These are phyloP conservation scores for Benincasa hispida DNA, from an alignment of 306 rosid species.

Conservation along the genomic window DNA sequence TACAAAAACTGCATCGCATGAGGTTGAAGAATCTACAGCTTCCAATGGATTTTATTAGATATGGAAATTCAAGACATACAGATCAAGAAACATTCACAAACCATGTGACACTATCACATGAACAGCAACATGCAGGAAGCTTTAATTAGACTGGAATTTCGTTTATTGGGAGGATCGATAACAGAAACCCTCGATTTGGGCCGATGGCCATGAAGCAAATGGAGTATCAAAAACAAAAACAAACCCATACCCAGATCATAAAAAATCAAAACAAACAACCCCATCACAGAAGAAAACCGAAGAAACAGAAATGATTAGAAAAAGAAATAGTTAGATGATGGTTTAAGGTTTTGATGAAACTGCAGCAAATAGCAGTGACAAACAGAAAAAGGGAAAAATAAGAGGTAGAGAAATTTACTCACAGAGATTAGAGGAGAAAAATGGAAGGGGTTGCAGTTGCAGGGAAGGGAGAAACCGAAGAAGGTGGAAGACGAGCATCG, in stretches of 20 bases:
- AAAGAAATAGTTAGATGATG: constrained; percentile 8
- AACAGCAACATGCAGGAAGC: constrained; percentile 4
- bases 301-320: constrained; percentile 11
- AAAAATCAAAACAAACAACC: constrained; percentile 22
- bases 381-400: constrained; percentile 8
- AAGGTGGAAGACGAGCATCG: constrained; percentile 34
- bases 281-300: constrained; percentile 13
- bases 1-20: not conserved
- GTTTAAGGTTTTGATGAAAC: constrained; percentile 9
- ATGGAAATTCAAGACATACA: not conserved
- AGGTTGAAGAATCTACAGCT: constrained; percentile 4
- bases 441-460: constrained; percentile 9
- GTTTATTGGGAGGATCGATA: not conserved
- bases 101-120: not conserved
- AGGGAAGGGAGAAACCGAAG: constrained; percentile 39
- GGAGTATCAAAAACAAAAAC: constrained; percentile 4
- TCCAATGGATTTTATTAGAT: not conserved
- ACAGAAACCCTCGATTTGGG: constrained; percentile 4
- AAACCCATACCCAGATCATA: constrained; percentile 39
- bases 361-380: constrained; percentile 14
- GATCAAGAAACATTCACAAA: constrained; percentile 2
- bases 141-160: not conserved
- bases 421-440: constrained; percentile 15
- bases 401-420: constrained; percentile 18
- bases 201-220: constrained; percentile 1